phyloP scores from a whole-genome alignment of 331 rosid species.

The Prunus yedoensis region DNA sequence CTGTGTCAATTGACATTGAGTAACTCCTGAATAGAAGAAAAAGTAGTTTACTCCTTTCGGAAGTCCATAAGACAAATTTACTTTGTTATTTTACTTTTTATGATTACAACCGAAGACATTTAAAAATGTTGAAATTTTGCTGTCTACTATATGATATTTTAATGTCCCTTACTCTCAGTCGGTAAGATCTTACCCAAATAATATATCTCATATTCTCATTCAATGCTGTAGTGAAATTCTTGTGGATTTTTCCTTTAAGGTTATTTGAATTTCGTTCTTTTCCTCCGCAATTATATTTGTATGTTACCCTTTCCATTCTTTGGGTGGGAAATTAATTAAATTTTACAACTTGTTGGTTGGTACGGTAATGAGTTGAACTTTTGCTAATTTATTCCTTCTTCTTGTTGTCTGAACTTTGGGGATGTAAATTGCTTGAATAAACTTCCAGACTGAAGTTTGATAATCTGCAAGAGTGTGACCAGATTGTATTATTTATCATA shows the following conservation, averaged over 20 bases:
- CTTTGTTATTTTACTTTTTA: neutral
- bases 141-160: neutral
- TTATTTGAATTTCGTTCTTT: neutral
- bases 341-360: neutral
- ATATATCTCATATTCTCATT: neutral
- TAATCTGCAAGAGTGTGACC: neutral
- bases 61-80: constrained; percentile 1
- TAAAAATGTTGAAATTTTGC: neutral
- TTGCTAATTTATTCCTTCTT: constrained; percentile 15
- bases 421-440: constrained; percentile 3
- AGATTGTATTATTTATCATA: constrained; percentile 4
- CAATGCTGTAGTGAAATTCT: neutral
- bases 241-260: neutral
- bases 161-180: neutral
- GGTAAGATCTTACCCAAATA: too few relatives aligned
- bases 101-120: neutral
- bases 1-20: neutral
- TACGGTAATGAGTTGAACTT: neutral
- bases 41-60: neutral
- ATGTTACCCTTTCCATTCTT: neutral
- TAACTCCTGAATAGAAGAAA: neutral
- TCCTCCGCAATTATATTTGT: neutral
- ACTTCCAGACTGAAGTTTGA: neutral
- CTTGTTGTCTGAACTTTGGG: neutral
- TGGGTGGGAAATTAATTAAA: neutral